Evolutionary conservation across 495 filamentous ascomycete species (phyloP).

Genomic region (Diplogelasinospora grovesii): DNA sequence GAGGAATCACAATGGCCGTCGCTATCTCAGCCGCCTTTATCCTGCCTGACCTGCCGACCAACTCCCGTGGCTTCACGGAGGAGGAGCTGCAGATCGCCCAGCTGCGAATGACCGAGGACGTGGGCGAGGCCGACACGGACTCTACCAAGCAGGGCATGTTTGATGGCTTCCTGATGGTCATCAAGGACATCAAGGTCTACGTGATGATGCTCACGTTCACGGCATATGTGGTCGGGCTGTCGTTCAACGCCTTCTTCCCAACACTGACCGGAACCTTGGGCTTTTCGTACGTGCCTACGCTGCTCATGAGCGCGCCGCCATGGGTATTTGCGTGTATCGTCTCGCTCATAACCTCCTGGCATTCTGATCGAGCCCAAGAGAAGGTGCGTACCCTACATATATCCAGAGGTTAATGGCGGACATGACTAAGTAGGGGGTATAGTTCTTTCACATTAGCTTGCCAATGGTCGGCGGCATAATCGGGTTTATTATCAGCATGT

Average conservation of each 20-base stretch:
- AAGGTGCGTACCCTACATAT: slow-evolving; percentile 21
- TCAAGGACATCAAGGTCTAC: slow-evolving; percentile 65
- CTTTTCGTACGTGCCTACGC: slow-evolving; percentile 58
- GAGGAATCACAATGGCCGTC: slow-evolving; percentile 42
- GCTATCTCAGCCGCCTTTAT: slow-evolving; percentile 48
- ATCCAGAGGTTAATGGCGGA: not conserved
- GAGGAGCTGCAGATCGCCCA: slow-evolving; percentile 61
- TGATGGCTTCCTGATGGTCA: slow-evolving; percentile 62
- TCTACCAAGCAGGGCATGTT: slow-evolving; percentile 51
- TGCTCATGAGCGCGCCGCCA: slow-evolving; percentile 69
- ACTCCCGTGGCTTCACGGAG: slow-evolving; percentile 60
- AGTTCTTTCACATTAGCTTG: slow-evolving; percentile 65
- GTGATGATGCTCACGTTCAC: slow-evolving; percentile 37
- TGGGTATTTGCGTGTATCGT: slow-evolving; percentile 63
- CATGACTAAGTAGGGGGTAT: not conserved
- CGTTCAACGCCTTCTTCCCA: slow-evolving; percentile 51
- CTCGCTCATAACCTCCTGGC: slow-evolving; percentile 64
- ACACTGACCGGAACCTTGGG: slow-evolving; percentile 70
- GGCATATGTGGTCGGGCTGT: slow-evolving; percentile 30
- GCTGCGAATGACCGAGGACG: slow-evolving; percentile 66
- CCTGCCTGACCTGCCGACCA: slow-evolving; percentile 67
- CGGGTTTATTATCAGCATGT: slow-evolving; percentile 67
- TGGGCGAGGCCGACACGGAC: slow-evolving; percentile 64
- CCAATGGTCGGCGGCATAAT: slow-evolving; percentile 61
- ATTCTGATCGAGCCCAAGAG: slow-evolving; percentile 68